A percentile compares a stretch with the other conserved stretches of the same genome.
These are phyloP conservation scores for Phellinidium pouzarii DNA, from an alignment of 1,284 basidiomycete species.

Conservation along the genomic window DNA sequence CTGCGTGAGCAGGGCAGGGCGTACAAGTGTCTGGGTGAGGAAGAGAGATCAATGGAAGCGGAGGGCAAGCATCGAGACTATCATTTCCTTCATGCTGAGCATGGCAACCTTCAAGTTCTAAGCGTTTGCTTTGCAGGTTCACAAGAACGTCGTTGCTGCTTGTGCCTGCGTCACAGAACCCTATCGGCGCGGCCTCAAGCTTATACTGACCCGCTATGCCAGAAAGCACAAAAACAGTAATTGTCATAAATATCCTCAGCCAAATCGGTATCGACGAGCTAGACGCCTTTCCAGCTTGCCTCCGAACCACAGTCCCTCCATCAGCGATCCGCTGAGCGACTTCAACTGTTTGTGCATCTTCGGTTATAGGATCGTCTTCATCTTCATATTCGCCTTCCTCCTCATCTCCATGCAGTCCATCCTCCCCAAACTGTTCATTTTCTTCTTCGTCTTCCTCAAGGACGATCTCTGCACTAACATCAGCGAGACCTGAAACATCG, in stretches of 20 bases:
- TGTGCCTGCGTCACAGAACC: conserved; percentile 73
- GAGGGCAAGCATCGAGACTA: conserved; percentile 41
- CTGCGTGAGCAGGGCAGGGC: conserved; percentile 78
- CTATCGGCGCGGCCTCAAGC: conserved; percentile 62
- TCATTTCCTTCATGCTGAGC: conserved; percentile 27
- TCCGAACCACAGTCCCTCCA: conserved; percentile 24
- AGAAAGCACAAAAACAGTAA: conserved; percentile 34
- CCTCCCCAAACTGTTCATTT: neutral
- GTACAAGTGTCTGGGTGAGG: conserved; percentile 70
- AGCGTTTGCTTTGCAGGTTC: conserved; percentile 36
- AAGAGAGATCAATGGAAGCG: conserved; percentile 47
- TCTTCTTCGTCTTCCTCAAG: conserved; percentile 20
- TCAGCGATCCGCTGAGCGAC: conserved; percentile 35
- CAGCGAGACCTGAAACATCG: conserved; percentile 19
- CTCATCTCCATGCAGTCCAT: conserved; percentile 20
- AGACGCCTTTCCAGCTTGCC: conserved; percentile 20
- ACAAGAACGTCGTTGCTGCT: conserved; percentile 59
- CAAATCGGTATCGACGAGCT: conserved; percentile 22
- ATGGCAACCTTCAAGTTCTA: conserved; percentile 54
- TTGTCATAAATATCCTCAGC: conserved; percentile 33
- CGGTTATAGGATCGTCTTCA: conserved; percentile 15
- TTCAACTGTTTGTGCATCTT: conserved; percentile 23
- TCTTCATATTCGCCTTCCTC: conserved; percentile 21
- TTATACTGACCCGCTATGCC: conserved; percentile 50
- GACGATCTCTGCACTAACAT: conserved; percentile 21